A percentile compares a stretch with the other conserved stretches of the same genome.
Conservation (phyloP, 805 yeast genomes). For the Lachancea cidri region DNA sequence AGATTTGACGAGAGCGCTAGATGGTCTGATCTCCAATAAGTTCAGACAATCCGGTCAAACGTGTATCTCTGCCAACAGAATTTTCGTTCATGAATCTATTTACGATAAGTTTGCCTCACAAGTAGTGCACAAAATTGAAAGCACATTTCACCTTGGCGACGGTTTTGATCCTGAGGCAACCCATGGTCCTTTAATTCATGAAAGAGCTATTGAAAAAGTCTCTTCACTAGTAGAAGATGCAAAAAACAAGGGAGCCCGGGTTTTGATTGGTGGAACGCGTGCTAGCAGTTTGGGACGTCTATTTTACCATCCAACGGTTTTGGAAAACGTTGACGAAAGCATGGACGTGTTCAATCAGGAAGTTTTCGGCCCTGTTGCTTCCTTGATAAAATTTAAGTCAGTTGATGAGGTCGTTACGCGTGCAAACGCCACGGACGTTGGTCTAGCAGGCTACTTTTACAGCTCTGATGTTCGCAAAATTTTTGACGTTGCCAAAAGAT, state of each 20-base stretch:
- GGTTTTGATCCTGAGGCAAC: conserved; percentile 56
- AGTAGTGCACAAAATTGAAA: conserved; percentile 42
- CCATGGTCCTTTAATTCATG: conserved; percentile 73
- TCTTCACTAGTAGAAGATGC: conserved; percentile 63
- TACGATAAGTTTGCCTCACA: conserved; percentile 55
- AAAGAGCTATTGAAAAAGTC: conserved; percentile 57
- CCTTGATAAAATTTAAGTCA: conserved; percentile 57
- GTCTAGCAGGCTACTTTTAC: conserved; percentile 74
- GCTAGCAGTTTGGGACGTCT: conserved; percentile 53
- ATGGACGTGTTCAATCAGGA: conserved; percentile 64
- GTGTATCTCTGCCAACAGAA: conserved; percentile 73
- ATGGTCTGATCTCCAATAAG: conserved; percentile 61
- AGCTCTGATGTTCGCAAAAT: conserved; percentile 50
- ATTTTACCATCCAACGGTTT: conserved; percentile 65
- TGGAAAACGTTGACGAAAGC: conserved; percentile 51
- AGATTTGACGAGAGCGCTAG: conserved; percentile 58
- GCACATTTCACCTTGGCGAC: conserved; percentile 50
- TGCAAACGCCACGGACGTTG: conserved; percentile 67
- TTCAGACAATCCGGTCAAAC: conserved; percentile 78
- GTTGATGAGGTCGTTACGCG: conserved; percentile 56
- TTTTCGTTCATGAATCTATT: conserved; percentile 59
- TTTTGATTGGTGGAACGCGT: conserved; percentile 55
- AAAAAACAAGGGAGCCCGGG: conserved; percentile 54
- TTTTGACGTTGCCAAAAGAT: conserved; percentile 57
- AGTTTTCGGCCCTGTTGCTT: conserved; percentile 79